A percentile compares a stretch with the other conserved stretches of the same genome.
phyloP scores from a whole-genome alignment of 2,329 filamentous ascomycete genomes.

The Apiospora kogelbergensis region DNA sequence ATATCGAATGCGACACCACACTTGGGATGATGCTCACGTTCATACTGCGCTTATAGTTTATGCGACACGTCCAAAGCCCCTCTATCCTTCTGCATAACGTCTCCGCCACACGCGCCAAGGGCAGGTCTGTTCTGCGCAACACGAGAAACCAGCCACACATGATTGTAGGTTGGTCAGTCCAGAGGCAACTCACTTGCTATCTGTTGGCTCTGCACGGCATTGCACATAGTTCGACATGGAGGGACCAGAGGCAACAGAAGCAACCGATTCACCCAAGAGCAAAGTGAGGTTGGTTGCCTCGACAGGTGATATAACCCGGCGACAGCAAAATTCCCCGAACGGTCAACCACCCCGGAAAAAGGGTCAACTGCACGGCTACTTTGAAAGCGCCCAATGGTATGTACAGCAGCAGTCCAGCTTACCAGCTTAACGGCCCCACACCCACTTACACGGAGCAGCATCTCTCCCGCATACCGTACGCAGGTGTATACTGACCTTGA shows the following conservation, averaged over 20 bases:
- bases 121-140: not conserved
- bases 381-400: slow-evolving; percentile 43
- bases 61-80: not conserved
- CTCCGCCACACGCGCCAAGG: not conserved
- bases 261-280: slow-evolving; percentile 6
- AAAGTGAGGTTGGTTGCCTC: slow-evolving; percentile 29
- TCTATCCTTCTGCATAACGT: not conserved
- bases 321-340: slow-evolving; percentile 1
- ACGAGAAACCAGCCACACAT: not conserved
- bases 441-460: not conserved
- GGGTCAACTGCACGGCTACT: slow-evolving; percentile 31
- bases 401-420: not conserved
- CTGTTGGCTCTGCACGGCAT: not conserved
- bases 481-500: not conserved
- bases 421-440: not conserved
- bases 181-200: not conserved
- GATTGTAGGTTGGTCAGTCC: not conserved
- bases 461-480: too few relatives aligned
- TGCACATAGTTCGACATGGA: not conserved
- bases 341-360: slow-evolving; percentile 1
- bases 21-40: not conserved
- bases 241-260: not conserved
- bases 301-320: slow-evolving; percentile 28
- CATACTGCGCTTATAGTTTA: not conserved
- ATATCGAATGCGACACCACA: not conserved